Evolutionary conservation across 768 basidiomycete species (phyloP).

Genomic region (Sporobolomyces phaffii): DNA sequence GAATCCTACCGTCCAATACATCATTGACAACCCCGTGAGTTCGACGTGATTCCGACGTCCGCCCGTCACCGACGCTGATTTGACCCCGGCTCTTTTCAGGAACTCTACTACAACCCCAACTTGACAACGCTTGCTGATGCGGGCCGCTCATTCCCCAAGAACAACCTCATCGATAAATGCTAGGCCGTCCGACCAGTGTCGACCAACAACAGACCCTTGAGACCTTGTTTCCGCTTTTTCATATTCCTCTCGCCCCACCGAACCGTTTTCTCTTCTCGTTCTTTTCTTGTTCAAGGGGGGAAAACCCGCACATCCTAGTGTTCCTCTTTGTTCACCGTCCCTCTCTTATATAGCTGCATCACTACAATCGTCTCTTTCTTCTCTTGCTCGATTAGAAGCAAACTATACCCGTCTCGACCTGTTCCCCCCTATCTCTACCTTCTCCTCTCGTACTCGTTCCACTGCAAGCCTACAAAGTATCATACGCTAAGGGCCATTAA

Average conservation of each 20-base stretch:
- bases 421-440: neutral
- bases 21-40: conserved; percentile 52
- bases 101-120: conserved; percentile 51
- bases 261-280: neutral
- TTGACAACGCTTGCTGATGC: conserved; percentile 31
- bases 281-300: neutral
- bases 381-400: neutral
- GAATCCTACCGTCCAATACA: conserved; percentile 61
- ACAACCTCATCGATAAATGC: conserved; percentile 29
- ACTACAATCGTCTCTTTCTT: neutral
- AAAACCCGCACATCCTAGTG: no score
- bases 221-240: neutral
- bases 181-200: no score
- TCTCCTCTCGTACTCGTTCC: neutral
- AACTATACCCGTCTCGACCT: neutral
- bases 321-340: neutral
- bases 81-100: conserved; percentile 56
- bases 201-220: neutral
- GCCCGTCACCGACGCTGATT: conserved; percentile 53
- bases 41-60: neutral
- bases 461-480: neutral
- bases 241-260: neutral
- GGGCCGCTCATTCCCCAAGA: conserved; percentile 32
- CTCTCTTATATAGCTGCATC: neutral
- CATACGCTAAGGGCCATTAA: no score